These are phyloP conservation scores for Ophiostoma ips DNA, from an alignment of 2,329 filamentous ascomycete genomes.

Conservation along the genomic window DNA sequence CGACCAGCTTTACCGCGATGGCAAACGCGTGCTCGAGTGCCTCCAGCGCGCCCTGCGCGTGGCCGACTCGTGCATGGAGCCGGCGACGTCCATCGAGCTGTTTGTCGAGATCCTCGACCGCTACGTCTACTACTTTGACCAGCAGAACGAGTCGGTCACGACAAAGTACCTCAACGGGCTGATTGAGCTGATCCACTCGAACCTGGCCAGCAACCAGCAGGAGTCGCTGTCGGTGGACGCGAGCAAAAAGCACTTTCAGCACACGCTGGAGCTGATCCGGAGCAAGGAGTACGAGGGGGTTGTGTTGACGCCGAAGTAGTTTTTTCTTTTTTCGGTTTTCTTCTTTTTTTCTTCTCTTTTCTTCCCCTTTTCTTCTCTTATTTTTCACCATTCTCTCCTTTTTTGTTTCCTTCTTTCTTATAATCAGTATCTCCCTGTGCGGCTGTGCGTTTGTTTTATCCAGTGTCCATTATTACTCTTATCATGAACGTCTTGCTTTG, in stretches of 20 bases:
- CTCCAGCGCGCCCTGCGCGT: constrained; percentile 89
- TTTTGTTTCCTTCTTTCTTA: background rate
- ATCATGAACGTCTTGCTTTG: too few relatives aligned
- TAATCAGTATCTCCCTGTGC: background rate
- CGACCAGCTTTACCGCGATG: constrained; percentile 81
- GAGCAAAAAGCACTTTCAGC: constrained; percentile 84
- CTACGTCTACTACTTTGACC: constrained; percentile 99
- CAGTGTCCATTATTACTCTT: too few relatives aligned
- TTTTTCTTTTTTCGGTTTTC: background rate
- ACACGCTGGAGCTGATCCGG: constrained; percentile 86
- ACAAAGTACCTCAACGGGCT: constrained; percentile 96
- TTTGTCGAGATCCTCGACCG: constrained; percentile 97
- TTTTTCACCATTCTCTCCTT: background rate
- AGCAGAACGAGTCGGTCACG: constrained; percentile 96
- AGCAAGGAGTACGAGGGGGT: constrained; percentile 89
- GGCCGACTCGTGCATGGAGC: constrained; percentile 98
- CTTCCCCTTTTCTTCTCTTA: background rate
- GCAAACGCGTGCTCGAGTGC: constrained; percentile 92
- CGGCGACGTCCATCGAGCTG: constrained; percentile 87
- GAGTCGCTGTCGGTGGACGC: constrained; percentile 74
- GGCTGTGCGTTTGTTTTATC: too few relatives aligned
- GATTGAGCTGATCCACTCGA: constrained; percentile 96
- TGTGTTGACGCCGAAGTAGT: constrained; percentile 48
- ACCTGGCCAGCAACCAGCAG: constrained; percentile 63
- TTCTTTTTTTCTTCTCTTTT: background rate